Conservation (phyloP, 805 yeast species). For the Candida manassasensis region DNA sequence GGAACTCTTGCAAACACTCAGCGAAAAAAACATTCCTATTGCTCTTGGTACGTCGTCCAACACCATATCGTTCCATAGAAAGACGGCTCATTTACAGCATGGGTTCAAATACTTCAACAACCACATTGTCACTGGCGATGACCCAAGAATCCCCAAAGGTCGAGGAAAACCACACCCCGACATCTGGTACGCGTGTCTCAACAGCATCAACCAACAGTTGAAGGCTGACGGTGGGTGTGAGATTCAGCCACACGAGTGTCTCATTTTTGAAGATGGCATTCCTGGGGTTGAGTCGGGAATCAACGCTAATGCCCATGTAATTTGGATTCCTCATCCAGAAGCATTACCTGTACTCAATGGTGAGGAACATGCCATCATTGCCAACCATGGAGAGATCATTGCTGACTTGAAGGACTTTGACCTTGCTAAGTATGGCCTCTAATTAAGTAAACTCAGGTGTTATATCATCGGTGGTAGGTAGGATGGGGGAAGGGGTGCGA, state of each 20-base stretch:
- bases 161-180: constrained; percentile 93
- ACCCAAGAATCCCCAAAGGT: constrained; percentile 74
- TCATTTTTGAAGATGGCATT: constrained; percentile 92
- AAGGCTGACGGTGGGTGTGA: constrained; percentile 33
- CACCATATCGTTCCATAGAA: constrained; percentile 53
- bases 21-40: constrained; percentile 58
- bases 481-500: no score
- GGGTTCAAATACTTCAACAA: constrained; percentile 59
- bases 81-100: constrained; percentile 65
- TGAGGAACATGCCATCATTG: constrained; percentile 45
- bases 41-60: constrained; percentile 90
- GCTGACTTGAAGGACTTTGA: constrained; percentile 45
- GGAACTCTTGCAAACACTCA: constrained; percentile 56
- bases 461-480: no score
- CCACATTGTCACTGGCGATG: constrained; percentile 85
- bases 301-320: constrained; percentile 78
- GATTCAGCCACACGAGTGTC: constrained; percentile 70
- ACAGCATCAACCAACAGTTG: constrained; percentile 57
- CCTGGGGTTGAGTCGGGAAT: constrained; percentile 87
- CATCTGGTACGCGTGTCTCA: constrained; percentile 82
- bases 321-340: constrained; percentile 89
- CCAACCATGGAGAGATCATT: constrained; percentile 55
- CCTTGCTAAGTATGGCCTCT: constrained; percentile 8
- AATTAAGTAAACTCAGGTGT: no score
- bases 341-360: constrained; percentile 56